Percentiles rank a stretch among this genome's conserved stretches.
phyloP scores from a whole-genome alignment of 2,329 filamentous ascomycete species.

The Clathrospora elynae region DNA sequence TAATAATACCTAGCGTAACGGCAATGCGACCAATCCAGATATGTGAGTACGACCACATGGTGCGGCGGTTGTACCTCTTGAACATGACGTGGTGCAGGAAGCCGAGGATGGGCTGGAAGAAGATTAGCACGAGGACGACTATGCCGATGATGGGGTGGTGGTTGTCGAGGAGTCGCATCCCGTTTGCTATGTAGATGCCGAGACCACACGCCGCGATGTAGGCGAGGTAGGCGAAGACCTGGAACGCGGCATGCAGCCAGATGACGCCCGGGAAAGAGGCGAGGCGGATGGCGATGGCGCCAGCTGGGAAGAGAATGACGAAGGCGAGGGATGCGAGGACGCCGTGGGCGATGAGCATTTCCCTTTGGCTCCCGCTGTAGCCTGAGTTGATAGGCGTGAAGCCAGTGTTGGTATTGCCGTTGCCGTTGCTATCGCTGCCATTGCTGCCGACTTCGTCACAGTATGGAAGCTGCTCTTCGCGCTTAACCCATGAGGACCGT shows the following conservation, averaged over 20 bases:
- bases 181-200: conserved; percentile 56
- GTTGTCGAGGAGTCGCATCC: conserved; percentile 43
- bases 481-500: conserved; percentile 24
- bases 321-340: conserved; percentile 52
- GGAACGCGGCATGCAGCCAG: conserved; percentile 54
- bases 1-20: conserved; percentile 60
- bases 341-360: conserved; percentile 52
- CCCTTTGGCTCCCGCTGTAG: conserved; percentile 14
- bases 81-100: conserved; percentile 58
- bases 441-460: conserved; percentile 30
- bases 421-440: conserved; percentile 10
- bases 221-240: conserved; percentile 56
- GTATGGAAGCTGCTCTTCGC: conserved; percentile 35
- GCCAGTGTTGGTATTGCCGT: conserved; percentile 18
- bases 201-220: conserved; percentile 57
- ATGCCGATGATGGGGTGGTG: conserved; percentile 62
- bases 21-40: conserved; percentile 60
- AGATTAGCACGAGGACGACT: conserved; percentile 55
- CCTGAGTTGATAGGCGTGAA: conserved; percentile 23
- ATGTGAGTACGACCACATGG: conserved; percentile 56
- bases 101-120: conserved; percentile 62
- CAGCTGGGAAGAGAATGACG: conserved; percentile 53
- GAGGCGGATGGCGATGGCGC: conserved; percentile 52
- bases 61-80: conserved; percentile 54
- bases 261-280: conserved; percentile 51